These are phyloP conservation scores for Ettlia oleoabundans DNA, from an alignment of 139 green algal genomes.

Conservation along the genomic window DNA sequence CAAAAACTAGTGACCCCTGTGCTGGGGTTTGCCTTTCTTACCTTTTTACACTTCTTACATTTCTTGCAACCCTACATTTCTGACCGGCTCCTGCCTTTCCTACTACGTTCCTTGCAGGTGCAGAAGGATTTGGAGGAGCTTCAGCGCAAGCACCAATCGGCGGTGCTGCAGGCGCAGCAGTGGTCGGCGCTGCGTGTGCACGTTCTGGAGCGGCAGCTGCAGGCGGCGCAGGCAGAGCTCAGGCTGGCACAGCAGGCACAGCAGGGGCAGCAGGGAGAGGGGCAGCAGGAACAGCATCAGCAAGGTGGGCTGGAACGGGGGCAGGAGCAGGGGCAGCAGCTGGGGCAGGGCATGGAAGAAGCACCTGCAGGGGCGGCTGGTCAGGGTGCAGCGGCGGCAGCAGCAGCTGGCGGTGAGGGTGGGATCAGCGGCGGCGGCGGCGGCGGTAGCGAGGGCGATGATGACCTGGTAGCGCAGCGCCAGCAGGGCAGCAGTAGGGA, in stretches of 20 bases:
- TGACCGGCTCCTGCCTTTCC: neutral
- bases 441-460: neutral
- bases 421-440: too few relatives aligned
- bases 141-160: constrained; percentile 78
- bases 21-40: too few relatives aligned
- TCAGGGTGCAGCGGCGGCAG: neutral
- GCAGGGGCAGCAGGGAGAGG: neutral
- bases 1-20: too few relatives aligned
- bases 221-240: constrained; percentile 65
- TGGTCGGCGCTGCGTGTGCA: constrained; percentile 60
- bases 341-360: neutral
- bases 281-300: neutral
- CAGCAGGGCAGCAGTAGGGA: neutral
- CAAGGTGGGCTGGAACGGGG: neutral
- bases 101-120: constrained; percentile 43
- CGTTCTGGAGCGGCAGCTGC: constrained; percentile 72
- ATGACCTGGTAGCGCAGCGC: neutral
- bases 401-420: too few relatives aligned
- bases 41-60: neutral
- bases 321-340: neutral
- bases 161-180: constrained; percentile 84
- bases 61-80: too few relatives aligned
- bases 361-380: neutral
- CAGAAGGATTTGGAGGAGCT: constrained; percentile 79
- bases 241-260: constrained; percentile 73